Conservation (phyloP, 441 rosid genomes). For the Aleurites moluccanus region DNA sequence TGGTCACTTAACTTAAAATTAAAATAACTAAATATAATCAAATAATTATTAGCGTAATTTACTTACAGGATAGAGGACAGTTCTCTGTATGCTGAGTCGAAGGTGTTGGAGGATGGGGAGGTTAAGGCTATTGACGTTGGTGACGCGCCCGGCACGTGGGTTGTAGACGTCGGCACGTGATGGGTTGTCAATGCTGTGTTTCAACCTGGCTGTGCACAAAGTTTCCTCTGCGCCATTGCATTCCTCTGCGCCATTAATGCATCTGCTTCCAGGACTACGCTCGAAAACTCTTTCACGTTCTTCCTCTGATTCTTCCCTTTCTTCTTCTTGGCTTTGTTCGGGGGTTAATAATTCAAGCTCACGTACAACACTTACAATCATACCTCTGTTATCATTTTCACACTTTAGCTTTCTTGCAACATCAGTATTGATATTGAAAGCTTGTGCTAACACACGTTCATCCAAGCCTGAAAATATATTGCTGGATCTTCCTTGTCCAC, state of each 20-base stretch:
- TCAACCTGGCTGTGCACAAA: slow-evolving; percentile 52
- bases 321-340: slow-evolving; percentile 35
- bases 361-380: slow-evolving; percentile 44
- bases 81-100: slow-evolving; percentile 60
- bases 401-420: slow-evolving; percentile 45
- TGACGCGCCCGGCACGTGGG: slow-evolving; percentile 57
- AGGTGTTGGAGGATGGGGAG: slow-evolving; percentile 58
- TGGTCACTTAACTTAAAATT: no score
- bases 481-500: slow-evolving; percentile 15
- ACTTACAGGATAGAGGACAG: slow-evolving; percentile 48
- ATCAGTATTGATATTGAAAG: slow-evolving; percentile 45
- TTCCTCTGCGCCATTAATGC: background rate
- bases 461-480: slow-evolving; percentile 52
- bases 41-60: no score
- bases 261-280: background rate
- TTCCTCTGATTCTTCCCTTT: slow-evolving; percentile 28
- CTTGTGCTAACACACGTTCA: slow-evolving; percentile 43
- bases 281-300: slow-evolving; percentile 14
- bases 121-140: slow-evolving; percentile 49
- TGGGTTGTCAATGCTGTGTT: slow-evolving; percentile 56
- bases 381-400: slow-evolving; percentile 44
- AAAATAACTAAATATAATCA: no score
- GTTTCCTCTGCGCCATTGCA: slow-evolving; percentile 71
- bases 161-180: slow-evolving; percentile 61
- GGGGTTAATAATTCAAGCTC: slow-evolving; percentile 50